Evolutionary conservation across 352 stramenopile genomes (phyloP).

Genomic region (Discostella stelligera): DNA sequence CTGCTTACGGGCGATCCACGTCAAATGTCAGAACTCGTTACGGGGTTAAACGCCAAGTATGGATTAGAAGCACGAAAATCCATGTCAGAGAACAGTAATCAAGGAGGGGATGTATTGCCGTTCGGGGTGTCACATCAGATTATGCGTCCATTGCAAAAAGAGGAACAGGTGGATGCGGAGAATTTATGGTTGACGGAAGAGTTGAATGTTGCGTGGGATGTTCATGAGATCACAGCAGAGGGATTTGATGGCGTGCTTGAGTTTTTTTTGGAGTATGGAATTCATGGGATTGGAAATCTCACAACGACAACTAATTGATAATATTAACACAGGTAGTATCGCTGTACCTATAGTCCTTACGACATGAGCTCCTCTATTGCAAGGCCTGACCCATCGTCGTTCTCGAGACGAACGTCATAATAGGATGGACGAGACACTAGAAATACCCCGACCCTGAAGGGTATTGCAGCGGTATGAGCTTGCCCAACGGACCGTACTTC

Average conservation of each 20-base stretch:
- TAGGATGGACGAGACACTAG: neutral
- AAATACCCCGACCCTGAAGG: conserved; percentile 1
- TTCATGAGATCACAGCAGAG: conserved; percentile 53
- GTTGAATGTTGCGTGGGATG: conserved; percentile 57
- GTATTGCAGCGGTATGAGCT: conserved; percentile 2
- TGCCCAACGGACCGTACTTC: conserved; percentile 31
- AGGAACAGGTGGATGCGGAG: conserved; percentile 41
- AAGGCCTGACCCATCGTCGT: neutral
- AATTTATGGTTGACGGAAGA: conserved; percentile 55
- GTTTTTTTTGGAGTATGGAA: conserved; percentile 40
- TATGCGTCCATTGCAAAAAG: conserved; percentile 25
- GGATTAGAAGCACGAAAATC: conserved; percentile 6
- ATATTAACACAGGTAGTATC: neutral
- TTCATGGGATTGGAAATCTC: neutral
- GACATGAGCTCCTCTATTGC: neutral
- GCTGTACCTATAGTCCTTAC: neutral
- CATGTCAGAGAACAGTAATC: neutral
- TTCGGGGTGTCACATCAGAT: conserved; percentile 40
- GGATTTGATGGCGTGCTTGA: conserved; percentile 45
- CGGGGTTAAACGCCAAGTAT: conserved; percentile 35
- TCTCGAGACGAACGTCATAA: neutral
- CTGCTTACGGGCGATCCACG: conserved; percentile 23
- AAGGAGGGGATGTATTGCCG: conserved; percentile 12
- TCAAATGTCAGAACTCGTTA: conserved; percentile 7
- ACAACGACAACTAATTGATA: neutral